Conservation (phyloP, 192 early-diverging fungal genomes). For the Coemansia sp. region DNA sequence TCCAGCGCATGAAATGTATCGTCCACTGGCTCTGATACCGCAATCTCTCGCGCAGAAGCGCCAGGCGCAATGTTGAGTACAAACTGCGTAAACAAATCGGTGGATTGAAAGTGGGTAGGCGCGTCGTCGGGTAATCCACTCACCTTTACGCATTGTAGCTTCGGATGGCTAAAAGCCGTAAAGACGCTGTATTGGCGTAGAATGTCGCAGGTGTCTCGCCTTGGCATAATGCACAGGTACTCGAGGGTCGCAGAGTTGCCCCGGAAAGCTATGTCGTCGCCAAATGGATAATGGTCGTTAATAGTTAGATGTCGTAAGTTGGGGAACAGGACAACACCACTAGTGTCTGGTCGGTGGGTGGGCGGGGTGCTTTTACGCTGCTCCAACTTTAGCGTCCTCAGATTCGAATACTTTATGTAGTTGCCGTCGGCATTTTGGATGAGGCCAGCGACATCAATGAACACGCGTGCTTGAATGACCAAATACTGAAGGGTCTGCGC, state of each 20-base stretch:
- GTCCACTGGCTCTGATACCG: background rate
- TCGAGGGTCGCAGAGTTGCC: conserved; percentile 5
- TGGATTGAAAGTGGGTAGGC: background rate
- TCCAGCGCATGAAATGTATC: background rate
- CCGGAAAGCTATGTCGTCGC: conserved; percentile 16
- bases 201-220: background rate
- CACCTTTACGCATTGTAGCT: background rate
- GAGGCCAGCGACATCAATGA: background rate
- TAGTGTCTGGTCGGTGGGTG: background rate
- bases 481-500: background rate
- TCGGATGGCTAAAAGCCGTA: conserved; percentile 3
- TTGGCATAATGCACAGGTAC: background rate
- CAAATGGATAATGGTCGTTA: conserved; percentile 7
- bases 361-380: background rate
- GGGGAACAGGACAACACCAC: conserved; percentile 2
- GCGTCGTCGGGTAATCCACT: background rate
- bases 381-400: background rate
- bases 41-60: background rate
- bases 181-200: conserved; percentile 4
- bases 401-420: background rate
- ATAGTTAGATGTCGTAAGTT: background rate
- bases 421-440: background rate
- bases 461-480: background rate
- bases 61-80: background rate
- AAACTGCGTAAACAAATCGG: background rate